Base-by-base conservation (phyloP, 2,329 filamentous ascomycete genomes). In the Venturia nashicola region DNA sequence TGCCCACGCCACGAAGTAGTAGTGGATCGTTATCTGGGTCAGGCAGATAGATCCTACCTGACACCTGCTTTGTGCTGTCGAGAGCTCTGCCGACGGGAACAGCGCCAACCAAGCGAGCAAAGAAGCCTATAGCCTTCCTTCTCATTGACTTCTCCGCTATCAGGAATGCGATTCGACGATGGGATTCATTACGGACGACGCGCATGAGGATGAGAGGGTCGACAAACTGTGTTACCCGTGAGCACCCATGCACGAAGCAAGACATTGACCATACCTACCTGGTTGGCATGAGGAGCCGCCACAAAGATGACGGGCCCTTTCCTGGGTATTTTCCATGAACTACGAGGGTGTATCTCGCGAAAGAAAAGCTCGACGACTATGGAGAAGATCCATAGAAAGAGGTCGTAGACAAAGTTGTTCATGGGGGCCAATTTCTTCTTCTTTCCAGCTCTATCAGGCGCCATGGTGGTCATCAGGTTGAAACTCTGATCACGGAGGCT, bases 311-410 rank as follows among this genome's bases (percentile, higher is more conserved):
- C 85, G 0, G 94, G 92, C 0, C 92, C 94, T 67, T 85, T 83
- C 71, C 88, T 86, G 55, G 94, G 94, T 55, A 99, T 89, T 76
- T 92, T 93, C 91, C 94, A 99, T 67, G 92, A 90, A 69, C 91
- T 91, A 68, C 94, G 85, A 14, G 94, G 94, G 73, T 97, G 92
- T 18, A 99, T 91, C 77, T 99, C 94, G 69, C 94, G 88, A 80
- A 99, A 99, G 84, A 99, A 99, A 69, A 97, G 86, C 76, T 99
- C 94, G 68, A 95, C 86, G 62, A 97, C 81, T 67, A 97, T 84
- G 51, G 87, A 89, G 73, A 91, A 88, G 60, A 82, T 81, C 82
- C 89, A 91, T 40, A 92, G 80, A 71, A 91, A 88, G 65, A 86
- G 80, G 77, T 92, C 89, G 74, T 92, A 92, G 68, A 87, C 86